These are phyloP conservation scores for Sideroxylon spinosum DNA, from an alignment of 179 eudicot genomes.

Conservation along the genomic window DNA sequence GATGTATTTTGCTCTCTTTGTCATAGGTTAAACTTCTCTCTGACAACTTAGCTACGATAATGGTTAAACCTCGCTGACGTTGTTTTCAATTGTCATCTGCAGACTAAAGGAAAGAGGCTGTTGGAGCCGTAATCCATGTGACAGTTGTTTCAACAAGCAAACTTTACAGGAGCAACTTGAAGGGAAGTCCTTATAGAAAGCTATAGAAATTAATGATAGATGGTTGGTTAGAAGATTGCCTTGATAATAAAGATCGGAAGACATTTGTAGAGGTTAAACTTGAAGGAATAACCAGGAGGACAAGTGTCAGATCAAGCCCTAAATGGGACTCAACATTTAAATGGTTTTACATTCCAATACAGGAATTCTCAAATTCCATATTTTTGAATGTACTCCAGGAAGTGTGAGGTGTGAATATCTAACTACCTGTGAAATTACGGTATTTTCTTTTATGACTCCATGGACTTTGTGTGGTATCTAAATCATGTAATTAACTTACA, in stretches of 20 bases:
- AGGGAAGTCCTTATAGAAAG: conserved; percentile 48
- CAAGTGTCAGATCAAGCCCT: conserved; percentile 60
- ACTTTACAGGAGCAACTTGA: conserved; percentile 43
- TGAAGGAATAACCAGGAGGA: conserved; percentile 79
- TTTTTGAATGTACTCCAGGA: conserved; percentile 71
- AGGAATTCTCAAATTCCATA: conserved; percentile 66
- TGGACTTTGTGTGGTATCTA: not conserved
- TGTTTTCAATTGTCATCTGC: conserved; percentile 64
- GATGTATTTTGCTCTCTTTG: conserved; percentile 5
- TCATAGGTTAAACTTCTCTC: conserved; percentile 66
- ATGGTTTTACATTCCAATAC: conserved; percentile 78
- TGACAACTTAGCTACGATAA: conserved; percentile 72
- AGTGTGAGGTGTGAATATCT: conserved; percentile 71
- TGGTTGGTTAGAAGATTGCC: conserved; percentile 34
- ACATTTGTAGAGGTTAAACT: conserved; percentile 96
- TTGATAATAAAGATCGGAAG: conserved; percentile 42
- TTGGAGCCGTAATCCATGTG: conserved; percentile 73
- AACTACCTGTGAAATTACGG: conserved; percentile 91
- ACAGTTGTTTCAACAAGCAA: conserved; percentile 63
- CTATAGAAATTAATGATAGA: conserved; percentile 31
- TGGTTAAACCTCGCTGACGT: conserved; percentile 97
- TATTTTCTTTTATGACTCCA: conserved; percentile 20
- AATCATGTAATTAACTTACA: not conserved
- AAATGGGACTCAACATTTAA: conserved; percentile 80
- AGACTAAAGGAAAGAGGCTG: conserved; percentile 73